A percentile compares a stretch with the other conserved stretches of the same genome.
These are phyloP conservation scores for Luvunga scandens DNA, from an alignment of 345 rosid genomes.

Conservation along the genomic window DNA sequence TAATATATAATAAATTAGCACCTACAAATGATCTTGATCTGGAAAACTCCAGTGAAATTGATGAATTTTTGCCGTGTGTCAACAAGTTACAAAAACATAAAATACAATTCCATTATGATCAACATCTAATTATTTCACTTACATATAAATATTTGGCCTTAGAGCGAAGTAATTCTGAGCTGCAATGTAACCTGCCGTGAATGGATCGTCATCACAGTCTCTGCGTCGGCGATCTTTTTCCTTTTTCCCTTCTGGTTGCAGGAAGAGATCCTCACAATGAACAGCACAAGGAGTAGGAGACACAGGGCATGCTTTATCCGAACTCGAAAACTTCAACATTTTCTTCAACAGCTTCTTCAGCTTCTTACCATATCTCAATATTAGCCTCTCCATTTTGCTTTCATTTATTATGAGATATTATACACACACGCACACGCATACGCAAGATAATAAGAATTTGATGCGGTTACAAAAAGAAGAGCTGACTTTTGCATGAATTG, in stretches of 20 bases:
- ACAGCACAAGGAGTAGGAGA: slow-evolving; percentile 20
- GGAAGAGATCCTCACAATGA: slow-evolving; percentile 33
- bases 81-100: not conserved
- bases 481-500: not conserved
- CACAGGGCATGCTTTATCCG: not conserved
- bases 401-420: too few relatives aligned
- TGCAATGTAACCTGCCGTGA: slow-evolving; percentile 21
- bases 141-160: slow-evolving; percentile 19
- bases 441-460: too few relatives aligned
- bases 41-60: not conserved
- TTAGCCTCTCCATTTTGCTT: slow-evolving; percentile 12
- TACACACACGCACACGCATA: too few relatives aligned
- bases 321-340: not conserved
- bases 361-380: not conserved
- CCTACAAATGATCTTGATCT: not conserved
- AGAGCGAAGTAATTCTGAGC: slow-evolving; percentile 33
- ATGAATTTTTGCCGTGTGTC: not conserved
- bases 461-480: not conserved
- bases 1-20: not conserved
- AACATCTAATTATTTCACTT: not conserved
- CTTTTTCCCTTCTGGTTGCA: slow-evolving; percentile 12
- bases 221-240: not conserved
- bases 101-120: not conserved
- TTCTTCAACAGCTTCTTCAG: slow-evolving; percentile 20
- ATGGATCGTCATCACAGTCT: slow-evolving; percentile 2